These are phyloP conservation scores for Xylariaceae sp. DNA, from an alignment of 2,329 filamentous ascomycete genomes.

Conservation along the genomic window DNA sequence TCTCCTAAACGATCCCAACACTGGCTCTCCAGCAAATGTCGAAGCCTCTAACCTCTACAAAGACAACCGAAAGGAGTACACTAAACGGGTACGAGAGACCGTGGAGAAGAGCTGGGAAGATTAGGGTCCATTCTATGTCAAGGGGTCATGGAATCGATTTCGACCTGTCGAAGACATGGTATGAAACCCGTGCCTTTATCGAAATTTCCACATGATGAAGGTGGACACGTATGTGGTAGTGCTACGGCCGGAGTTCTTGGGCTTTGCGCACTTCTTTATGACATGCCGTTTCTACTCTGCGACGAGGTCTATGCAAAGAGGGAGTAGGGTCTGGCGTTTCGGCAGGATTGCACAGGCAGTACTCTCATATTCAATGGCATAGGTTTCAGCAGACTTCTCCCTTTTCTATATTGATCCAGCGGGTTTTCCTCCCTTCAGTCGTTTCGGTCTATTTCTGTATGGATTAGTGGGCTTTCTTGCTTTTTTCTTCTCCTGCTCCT, in stretches of 20 bases:
- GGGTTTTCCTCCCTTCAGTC: neutral
- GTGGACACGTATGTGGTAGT: neutral
- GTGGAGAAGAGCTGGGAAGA: conserved; percentile 99
- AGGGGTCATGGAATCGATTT: neutral
- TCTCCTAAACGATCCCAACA: conserved; percentile 96
- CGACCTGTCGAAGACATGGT: neutral
- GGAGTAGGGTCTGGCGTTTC: conserved; percentile 19
- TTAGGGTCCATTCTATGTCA: conserved; percentile 42
- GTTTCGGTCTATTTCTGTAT: conserved; percentile 7
- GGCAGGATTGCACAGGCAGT: conserved; percentile 14
- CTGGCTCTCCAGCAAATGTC: conserved; percentile 96
- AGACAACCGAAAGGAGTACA: conserved; percentile 95
- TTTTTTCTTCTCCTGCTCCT: conserved; percentile 5
- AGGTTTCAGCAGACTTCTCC: conserved; percentile 1
- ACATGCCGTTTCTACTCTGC: conserved; percentile 2
- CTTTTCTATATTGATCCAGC: neutral
- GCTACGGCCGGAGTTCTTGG: neutral
- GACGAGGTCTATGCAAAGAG: conserved; percentile 4
- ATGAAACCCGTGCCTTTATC: conserved; percentile 6
- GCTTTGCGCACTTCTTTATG: conserved; percentile 4
- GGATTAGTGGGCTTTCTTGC: too few relatives aligned
- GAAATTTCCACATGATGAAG: neutral
- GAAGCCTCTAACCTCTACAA: conserved; percentile 98
- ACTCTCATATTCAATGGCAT: conserved; percentile 9
- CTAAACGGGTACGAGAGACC: conserved; percentile 91